These are phyloP conservation scores for Neurospora pannonica DNA, from an alignment of 495 filamentous ascomycete species.

Conservation along the genomic window DNA sequence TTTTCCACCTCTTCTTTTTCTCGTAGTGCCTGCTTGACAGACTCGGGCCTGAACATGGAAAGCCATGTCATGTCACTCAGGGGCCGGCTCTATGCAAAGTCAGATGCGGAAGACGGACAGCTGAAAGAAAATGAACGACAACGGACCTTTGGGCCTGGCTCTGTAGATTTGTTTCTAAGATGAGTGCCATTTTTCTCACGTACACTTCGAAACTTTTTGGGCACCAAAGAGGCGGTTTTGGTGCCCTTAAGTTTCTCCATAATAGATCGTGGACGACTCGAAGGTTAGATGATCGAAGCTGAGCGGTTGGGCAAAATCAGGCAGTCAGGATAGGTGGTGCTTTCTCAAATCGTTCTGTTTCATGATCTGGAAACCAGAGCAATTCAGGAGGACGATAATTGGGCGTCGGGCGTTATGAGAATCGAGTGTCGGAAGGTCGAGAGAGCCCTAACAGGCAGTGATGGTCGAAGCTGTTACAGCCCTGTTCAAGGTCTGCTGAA, in stretches of 20 bases:
- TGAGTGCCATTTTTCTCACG: slow-evolving; percentile 54
- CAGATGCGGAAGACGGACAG: slow-evolving; percentile 11
- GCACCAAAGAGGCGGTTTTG: slow-evolving; percentile 12
- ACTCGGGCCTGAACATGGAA: slow-evolving; percentile 47
- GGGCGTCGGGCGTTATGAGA: background rate
- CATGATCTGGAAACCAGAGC: background rate
- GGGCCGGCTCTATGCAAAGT: slow-evolving; percentile 25
- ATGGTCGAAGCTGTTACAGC: background rate
- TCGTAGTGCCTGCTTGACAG: slow-evolving; percentile 39
- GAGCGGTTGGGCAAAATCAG: background rate
- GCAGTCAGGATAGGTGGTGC: background rate
- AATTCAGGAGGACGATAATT: background rate
- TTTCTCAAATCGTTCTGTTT: background rate
- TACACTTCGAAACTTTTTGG: slow-evolving; percentile 56
- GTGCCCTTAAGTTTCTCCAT: slow-evolving; percentile 20
- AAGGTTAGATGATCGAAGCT: background rate
- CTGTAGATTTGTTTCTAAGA: slow-evolving; percentile 39
- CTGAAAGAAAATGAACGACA: slow-evolving; percentile 2
- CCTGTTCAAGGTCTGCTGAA: background rate
- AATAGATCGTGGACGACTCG: background rate
- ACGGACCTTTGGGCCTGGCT: slow-evolving; percentile 40
- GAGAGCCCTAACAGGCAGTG: background rate
- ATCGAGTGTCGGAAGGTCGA: background rate
- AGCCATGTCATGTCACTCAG: slow-evolving; percentile 35
- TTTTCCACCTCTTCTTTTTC: slow-evolving; percentile 47